Percentiles rank a stretch among this genome's conserved stretches.
These are phyloP conservation scores for Euphrasia confusa DNA, from an alignment of 257 asterid genomes.

Conservation along the genomic window DNA sequence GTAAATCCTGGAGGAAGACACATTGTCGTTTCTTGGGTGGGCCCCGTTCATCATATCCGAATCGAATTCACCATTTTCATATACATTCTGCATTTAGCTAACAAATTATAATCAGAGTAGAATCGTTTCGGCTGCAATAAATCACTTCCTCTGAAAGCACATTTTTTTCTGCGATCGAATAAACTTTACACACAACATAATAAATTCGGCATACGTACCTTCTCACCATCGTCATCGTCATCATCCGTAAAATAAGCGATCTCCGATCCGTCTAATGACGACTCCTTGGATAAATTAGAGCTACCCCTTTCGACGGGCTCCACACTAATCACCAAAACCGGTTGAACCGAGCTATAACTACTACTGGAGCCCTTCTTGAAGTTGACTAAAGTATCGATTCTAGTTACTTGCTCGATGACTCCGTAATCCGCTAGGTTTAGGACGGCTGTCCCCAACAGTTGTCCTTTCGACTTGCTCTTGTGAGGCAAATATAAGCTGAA, in stretches of 20 bases:
- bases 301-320: conserved; percentile 62
- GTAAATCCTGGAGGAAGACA: conserved; percentile 32
- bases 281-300: conserved; percentile 43
- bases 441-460: conserved; percentile 59
- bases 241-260: conserved; percentile 46
- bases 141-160: neutral
- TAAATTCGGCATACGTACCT: conserved; percentile 32
- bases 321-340: conserved; percentile 48
- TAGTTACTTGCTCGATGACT: conserved; percentile 37
- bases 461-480: conserved; percentile 70
- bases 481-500: conserved; percentile 58
- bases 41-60: conserved; percentile 22
- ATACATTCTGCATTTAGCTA: conserved; percentile 42
- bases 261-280: conserved; percentile 46
- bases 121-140: neutral
- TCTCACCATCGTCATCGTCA: conserved; percentile 51
- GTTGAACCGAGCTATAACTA: conserved; percentile 33
- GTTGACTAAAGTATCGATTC: conserved; percentile 44
- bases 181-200: neutral
- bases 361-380: conserved; percentile 45
- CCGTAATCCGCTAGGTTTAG: conserved; percentile 80
- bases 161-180: neutral
- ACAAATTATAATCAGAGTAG: conserved; percentile 15
- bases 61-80: conserved; percentile 32
- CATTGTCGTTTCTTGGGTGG: conserved; percentile 26